A percentile compares a stretch with the other conserved stretches of the same genome.
phyloP scores from a whole-genome alignment of 2,329 filamentous ascomycete species.

The Xylariaceae sp. region DNA sequence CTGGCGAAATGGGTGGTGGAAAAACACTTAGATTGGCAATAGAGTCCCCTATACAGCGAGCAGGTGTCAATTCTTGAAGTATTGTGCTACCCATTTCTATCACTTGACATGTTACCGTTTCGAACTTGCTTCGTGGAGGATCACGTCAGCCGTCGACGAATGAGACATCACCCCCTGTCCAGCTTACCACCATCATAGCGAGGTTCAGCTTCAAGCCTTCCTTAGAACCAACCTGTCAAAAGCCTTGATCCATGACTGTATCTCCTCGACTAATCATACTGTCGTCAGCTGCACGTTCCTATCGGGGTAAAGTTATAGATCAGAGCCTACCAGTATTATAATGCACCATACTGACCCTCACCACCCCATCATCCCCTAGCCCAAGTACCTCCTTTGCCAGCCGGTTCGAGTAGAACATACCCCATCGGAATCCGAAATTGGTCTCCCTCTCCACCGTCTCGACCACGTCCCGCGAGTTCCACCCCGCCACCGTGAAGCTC shows the following conservation, averaged over 20 bases:
- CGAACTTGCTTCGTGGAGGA: no score
- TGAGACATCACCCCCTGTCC: no score
- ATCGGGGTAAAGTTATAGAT: not conserved
- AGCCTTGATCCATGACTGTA: slow-evolving; percentile 46
- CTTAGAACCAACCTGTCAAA: slow-evolving; percentile 44
- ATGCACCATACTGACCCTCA: slow-evolving; percentile 68
- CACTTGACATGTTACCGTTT: no score
- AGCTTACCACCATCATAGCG: no score
- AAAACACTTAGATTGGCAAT: no score
- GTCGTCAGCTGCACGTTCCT: no score
- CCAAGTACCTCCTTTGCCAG: slow-evolving; percentile 56
- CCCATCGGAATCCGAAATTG: slow-evolving; percentile 60
- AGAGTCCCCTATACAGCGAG: no score
- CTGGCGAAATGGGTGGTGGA: no score
- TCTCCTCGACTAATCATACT: slow-evolving; percentile 46
- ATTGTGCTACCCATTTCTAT: no score
- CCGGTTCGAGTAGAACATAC: slow-evolving; percentile 64
- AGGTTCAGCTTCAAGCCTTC: slow-evolving; percentile 8
- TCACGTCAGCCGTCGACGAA: no score
- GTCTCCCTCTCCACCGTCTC: slow-evolving; percentile 49
- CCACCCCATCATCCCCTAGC: slow-evolving; percentile 56
- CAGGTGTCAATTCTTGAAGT: no score
- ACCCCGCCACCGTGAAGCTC: slow-evolving; percentile 59
- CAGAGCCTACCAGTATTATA: slow-evolving; percentile 61
- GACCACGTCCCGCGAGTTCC: slow-evolving; percentile 53